Evolutionary conservation across 78 protist species (phyloP), one percentile per base, ranked within the genome.

Genomic region (Pelomyxa schiedti): DNA sequence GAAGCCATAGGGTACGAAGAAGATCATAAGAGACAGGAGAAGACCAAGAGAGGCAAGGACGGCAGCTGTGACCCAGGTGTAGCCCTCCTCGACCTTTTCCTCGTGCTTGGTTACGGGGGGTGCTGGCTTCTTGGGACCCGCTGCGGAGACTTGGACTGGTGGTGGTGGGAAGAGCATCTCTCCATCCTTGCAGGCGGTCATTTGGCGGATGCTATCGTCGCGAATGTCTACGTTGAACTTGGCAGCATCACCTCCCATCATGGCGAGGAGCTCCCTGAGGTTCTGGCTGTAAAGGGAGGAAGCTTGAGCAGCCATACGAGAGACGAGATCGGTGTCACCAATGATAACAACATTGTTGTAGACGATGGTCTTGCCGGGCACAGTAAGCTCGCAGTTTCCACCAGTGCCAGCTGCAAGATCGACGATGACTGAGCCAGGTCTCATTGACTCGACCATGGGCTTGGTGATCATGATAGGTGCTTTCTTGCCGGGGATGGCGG

Each of bases 341-440:
- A 96, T 36, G 47, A 88, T 78, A 1, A 77, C 74, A 26, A 94
- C 97, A 42, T 83, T 79, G 75, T 79, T 80, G 36, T 67, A 74
- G 26, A 38, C 29, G 4, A 72, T 36, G 35, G 63, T 42, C 39
- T 81, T 85, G 37, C 86, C 92, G 22, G 89, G 90, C 32, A 40
- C 22, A 7, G 94, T 88, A 39, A 72, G 16, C 47, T 79, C 94
- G 68, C 88, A 74, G 80, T 95, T 95, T n/a, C 99, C 99, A 26
- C 99, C 99, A 1, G 94, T 76, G 58, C 78, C 88, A 30, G 99
- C 95, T 0, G 99, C 99, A 0, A 97, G 81, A 83, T 97, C 99
- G 37, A 97, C 98, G 0, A 90, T 42, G 28, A 97, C 99, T 3
- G 95, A 80, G 24, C 99, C 99, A 5, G 84, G 84, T 39, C 67